Base-by-base conservation (phyloP, 208 protist genomes). In the Vickermania spadyakhi region DNA sequence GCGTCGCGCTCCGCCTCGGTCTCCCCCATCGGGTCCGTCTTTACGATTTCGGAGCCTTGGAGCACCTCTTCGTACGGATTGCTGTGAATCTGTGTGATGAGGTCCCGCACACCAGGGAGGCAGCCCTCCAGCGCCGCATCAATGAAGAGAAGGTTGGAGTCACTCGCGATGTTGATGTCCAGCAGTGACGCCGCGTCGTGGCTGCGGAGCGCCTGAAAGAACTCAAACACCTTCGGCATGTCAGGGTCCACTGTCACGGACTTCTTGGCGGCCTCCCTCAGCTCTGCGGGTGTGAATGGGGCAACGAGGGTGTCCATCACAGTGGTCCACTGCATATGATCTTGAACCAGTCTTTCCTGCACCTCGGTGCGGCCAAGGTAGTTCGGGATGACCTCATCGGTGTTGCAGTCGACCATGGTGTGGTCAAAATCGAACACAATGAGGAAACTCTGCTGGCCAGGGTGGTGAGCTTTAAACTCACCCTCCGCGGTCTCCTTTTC, bases 391-490 rank as follows among this genome's bases (percentile, higher is more conserved):
- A 83, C 88, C 49, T 73, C 74, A 72, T 94, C 88, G 2, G 75
- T 92, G 72, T 94, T 94, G 70, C 78, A 89, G 59, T 94, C 70
- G 11, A 91, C 78, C 21, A 94, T 56, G 1, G 88, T 94, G 80
- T 92, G 70, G 58, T 94, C 88, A 54, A 94, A 94, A 75, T 94
- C 88, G 64, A 94, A 92, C n/a, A 94, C 84, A 0, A 92, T 68
- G 11, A 94, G 77, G 61, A 92, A 92, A 0, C 84, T 91, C 61
- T 94, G 84, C 13, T 82, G 77, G 4, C 83, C 83, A 26, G 52
- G 50, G 23, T 18, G 26, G 28, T 31, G 29, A 31, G 29, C 28
- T 27, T 84, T 64, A 18, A n/a, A n/a, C n/a, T n/a, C n/a, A n/a
- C n/a, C n/a, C n/a, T n/a, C n/a, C n/a, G n/a, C n/a, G n/a, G n/a